Conservation (phyloP, 768 basidiomycete genomes). For the Mycena galopus region DNA sequence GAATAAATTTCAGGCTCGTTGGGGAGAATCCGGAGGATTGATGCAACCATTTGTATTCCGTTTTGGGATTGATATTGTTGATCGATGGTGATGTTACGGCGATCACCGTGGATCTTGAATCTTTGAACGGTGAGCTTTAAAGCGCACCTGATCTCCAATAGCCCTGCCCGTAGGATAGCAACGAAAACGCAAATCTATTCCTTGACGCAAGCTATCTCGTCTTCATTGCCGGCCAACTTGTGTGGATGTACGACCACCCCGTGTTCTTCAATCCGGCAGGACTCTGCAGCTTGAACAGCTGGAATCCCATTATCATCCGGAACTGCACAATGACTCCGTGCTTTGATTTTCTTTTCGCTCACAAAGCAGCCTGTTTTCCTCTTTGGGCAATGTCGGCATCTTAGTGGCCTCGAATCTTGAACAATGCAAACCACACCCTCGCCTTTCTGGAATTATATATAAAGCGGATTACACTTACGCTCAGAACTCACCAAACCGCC, state of each 20-base stretch:
- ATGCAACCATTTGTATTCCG: neutral
- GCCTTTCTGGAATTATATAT: neutral
- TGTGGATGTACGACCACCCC: neutral
- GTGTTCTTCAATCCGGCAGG: neutral
- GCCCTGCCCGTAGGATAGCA: neutral
- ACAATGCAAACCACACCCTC: conserved; percentile 14
- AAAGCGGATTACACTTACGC: neutral
- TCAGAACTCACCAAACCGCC: neutral
- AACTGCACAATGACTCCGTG: neutral
- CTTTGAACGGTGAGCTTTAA: neutral
- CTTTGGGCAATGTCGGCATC: conserved; percentile 9
- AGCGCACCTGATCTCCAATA: neutral
- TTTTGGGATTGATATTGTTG: neutral
- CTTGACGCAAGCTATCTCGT: neutral
- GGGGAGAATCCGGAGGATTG: conserved; percentile 9
- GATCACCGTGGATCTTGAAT: neutral
- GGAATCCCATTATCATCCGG: neutral
- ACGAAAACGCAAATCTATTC: neutral
- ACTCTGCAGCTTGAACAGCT: neutral
- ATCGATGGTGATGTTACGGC: neutral
- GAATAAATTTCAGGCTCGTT: conserved; percentile 8
- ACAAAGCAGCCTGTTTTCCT: conserved; percentile 10
- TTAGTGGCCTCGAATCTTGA: conserved; percentile 11
- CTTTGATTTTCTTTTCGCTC: neutral
- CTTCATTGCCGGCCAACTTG: neutral